Base-by-base conservation (phyloP, 495 filamentous ascomycete genomes). In the Aspergillus nanangensis region DNA sequence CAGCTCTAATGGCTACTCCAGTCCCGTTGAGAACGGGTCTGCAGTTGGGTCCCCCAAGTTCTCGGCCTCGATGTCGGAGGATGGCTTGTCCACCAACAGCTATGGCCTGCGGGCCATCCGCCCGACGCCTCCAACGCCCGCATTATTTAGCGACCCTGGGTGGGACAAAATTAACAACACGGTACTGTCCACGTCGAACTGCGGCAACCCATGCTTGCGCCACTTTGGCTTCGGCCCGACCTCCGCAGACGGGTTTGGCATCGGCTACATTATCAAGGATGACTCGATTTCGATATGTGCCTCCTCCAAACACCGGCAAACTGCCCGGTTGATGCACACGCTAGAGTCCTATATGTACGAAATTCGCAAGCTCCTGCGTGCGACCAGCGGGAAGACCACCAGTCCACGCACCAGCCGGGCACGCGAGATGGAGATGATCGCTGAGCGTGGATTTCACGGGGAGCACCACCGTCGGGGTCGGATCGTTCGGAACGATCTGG, bases 181-280 rank as follows among this genome's bases (percentile, higher is more conserved):
- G 13, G 88, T 97, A 55, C 71, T 98, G 15, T 93, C 87, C 24
- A 96, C 93, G 1, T 96, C 90, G n/a, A 98, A 98, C 70, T 98
- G 93, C 67, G 93, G 93, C 44, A 98, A 98, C 67, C 93, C 93
- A 2, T 91, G 87, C n/a, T 78, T 98, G 11, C 84, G 93, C 1
- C 89, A 96, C 38, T 98, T 98, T 56, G 93, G 93, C 9, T 98
- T 98, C 65, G 93, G 93, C 0, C 93, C 93, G 3, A 94, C 90
- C 0, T 91, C 86, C 3, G 92, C 84, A 21, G 94, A 97, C 43
- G 93, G 93, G 0, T 97, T 97, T 62, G 93, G 94, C 10, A 95
- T 98, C 44, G 93, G 93, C 10, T 98, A 98, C 66, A 97, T 98
- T 56, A 96, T 98, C 79, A 98, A 98, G 65, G 92, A 96, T 57